Evolutionary conservation across 2,329 filamentous ascomycete species (phyloP), one percentile per base, ranked within the genome.

Genomic region (Diaporthe citri): DNA sequence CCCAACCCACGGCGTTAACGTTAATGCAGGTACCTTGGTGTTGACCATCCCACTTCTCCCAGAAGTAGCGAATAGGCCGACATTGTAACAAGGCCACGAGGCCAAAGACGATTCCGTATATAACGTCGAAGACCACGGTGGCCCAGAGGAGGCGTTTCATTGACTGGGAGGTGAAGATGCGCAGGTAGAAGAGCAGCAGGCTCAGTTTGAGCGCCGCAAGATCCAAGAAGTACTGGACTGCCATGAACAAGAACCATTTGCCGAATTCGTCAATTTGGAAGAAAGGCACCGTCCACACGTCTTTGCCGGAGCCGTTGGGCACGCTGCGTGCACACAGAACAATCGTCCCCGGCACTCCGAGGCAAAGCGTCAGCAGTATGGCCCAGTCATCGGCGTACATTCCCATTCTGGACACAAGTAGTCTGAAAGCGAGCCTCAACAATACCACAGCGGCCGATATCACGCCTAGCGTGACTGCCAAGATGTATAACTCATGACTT

Each of bases 11-110:
- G 0, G 80, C 78, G 55, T 83, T 84, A 20, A 84, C 79, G 55
- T 88, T 80, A 69, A 86, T 78, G 73, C 87, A 88, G 5, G 67
- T 79, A 2, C 87, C 87, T 0, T 78, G 48, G 4, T 84, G 81
- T 25, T 84, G 79, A 0, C 83, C 83, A 20, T 86, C 83, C 85
- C 86, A 88, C 13, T 80, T 79, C 0, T 76, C 79, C 86, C 86
- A 88, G 74, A 83, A 84, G 52, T 81, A 85, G 5, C 74, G 76
- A 0, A 87, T 78, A 0, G 86, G 86, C 1, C 78, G 80, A 69
- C 86, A 87, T 48, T 86, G 82, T 10, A 86, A 83, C 1, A 84
- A 79, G 5, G 78, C 80, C 2, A 80, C 76, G 1, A 85, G 64
- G 1, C 81, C 73, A 60, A 86, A 87, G 0, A 79, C 72, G 1